Evolutionary conservation across 768 basidiomycete species (phyloP), one percentile per base, ranked within the genome.

Genomic region (Coprinopsis marcescibilis): DNA sequence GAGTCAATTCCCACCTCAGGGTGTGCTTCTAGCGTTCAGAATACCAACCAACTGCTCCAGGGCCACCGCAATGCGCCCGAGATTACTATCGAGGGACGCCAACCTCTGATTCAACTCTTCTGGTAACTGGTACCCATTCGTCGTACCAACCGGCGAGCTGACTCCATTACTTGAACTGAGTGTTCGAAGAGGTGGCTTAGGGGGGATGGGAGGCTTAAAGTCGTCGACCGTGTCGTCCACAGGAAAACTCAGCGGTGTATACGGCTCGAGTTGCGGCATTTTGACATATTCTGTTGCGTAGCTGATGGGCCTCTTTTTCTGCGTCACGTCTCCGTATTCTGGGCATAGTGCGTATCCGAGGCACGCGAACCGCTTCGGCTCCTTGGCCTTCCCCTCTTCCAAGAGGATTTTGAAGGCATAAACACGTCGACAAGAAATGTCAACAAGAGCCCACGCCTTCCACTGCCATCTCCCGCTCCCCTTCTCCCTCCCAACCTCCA

Each of bases 361-460:
- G 40, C 60, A 67, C 5, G 59, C 67, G 19, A 61, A 56, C 24
- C 55, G 55, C 43, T 65, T 64, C 43, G 52, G 34, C 14, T 36
- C 40, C 11, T 48, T 60, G 15, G 47, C 54, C 13, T 57, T 55
- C 5, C 63, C 61, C 52, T 67, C 60, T 14, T 58, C 55, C 23
- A 71, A 27, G 26, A 68, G 55, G 25, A 71, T 56, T 49, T 71
- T 71, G 59, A 71, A 63, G 2, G 65, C 69, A 34, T 71, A 71
- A 5, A 71, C 65, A 0, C 65, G 54, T 14, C 62, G 59, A 49
- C 69, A 71, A 14, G 66, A 67, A 21, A 66, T 59, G 44, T 71
- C 69, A 21, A 71, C 58, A 30, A 71, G 53, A 4, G 68, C 69
- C 58, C 58, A 71, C 2, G 62, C 63, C 1, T 55, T 54, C 69